Evolutionary conservation across 345 rosid genomes (phyloP).

Genomic region (Chamaenerion angustifolium): DNA sequence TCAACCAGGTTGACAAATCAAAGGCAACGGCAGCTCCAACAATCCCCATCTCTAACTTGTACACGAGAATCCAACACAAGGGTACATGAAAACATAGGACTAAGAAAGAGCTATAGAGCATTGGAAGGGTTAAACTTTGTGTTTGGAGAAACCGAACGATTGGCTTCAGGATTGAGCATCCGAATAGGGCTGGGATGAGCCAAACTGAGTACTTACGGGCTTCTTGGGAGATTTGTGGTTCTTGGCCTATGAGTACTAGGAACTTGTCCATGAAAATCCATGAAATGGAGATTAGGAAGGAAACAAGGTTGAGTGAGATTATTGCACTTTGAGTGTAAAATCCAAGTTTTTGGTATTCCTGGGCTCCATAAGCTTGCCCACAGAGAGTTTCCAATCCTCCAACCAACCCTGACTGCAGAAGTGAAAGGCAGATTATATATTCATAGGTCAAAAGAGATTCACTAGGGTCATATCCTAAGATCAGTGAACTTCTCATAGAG

Average conservation of each 20-base stretch:
- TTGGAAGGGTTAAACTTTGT: conserved; percentile 22
- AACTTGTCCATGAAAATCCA: conserved; percentile 21
- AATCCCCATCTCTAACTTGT: conserved; percentile 14
- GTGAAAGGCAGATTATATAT: not conserved
- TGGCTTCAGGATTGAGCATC: conserved; percentile 14
- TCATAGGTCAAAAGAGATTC: not conserved
- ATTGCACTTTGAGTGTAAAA: conserved; percentile 13
- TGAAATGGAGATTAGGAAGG: conserved; percentile 10
- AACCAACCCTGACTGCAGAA: conserved; percentile 14
- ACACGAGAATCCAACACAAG: conserved; percentile 27
- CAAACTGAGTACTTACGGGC: conserved; percentile 17
- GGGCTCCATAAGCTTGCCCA: conserved; percentile 22
- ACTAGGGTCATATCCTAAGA: not conserved
- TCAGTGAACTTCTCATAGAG: not conserved
- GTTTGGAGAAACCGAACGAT: conserved; percentile 17
- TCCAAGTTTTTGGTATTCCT: conserved; percentile 18
- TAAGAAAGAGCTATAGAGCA: conserved; percentile 14
- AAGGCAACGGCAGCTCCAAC: conserved; percentile 30
- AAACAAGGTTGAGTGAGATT: conserved; percentile 14
- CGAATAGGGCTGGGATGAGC: conserved; percentile 24
- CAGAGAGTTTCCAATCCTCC: conserved; percentile 25
- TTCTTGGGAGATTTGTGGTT: conserved; percentile 12
- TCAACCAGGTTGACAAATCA: conserved; percentile 31
- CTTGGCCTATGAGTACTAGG: conserved; percentile 20
- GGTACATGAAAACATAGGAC: conserved; percentile 18